Evolutionary conservation across 1,284 basidiomycete species (phyloP).

Genomic region (Sporisorium exsertum): DNA sequence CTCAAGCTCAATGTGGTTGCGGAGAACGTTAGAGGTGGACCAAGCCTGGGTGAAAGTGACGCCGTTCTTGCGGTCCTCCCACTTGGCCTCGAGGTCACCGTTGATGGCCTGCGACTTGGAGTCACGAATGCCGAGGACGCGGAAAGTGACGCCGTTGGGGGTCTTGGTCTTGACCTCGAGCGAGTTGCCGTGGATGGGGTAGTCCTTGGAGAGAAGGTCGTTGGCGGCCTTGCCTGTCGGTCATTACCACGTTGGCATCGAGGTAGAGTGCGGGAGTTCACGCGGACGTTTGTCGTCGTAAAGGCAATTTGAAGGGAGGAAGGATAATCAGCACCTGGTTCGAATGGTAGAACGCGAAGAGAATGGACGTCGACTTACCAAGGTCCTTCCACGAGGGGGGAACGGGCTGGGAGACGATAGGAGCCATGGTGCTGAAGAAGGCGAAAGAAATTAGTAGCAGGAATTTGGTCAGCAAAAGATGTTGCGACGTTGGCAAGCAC

Average conservation of each 20-base stretch:
- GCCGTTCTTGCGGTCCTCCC: conserved; percentile 68
- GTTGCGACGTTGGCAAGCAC: not conserved
- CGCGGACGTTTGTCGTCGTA: not conserved
- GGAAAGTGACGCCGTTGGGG: conserved; percentile 74
- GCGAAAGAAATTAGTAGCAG: not conserved
- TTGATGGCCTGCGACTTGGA: conserved; percentile 67
- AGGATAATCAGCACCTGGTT: not conserved
- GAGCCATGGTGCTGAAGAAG: conserved; percentile 31
- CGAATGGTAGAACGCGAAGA: not conserved
- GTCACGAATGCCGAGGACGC: conserved; percentile 69
- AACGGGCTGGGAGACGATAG: conserved; percentile 60
- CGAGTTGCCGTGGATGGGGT: conserved; percentile 79
- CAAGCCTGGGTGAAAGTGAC: conserved; percentile 75
- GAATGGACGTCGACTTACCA: conserved; percentile 75
- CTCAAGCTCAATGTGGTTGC: conserved; percentile 92
- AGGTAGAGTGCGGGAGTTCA: not conserved
- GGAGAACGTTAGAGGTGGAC: conserved; percentile 86
- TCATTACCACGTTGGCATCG: not conserved
- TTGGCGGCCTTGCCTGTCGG: conserved; percentile 78
- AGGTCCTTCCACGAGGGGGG: conserved; percentile 69
- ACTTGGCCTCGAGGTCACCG: conserved; percentile 70
- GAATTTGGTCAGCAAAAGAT: not conserved
- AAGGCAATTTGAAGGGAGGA: not conserved
- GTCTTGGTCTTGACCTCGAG: conserved; percentile 89
- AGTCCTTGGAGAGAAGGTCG: conserved; percentile 94